Evolutionary conservation across 2,329 filamentous ascomycete species (phyloP).

Genomic region (Rhinocladiella similis): DNA sequence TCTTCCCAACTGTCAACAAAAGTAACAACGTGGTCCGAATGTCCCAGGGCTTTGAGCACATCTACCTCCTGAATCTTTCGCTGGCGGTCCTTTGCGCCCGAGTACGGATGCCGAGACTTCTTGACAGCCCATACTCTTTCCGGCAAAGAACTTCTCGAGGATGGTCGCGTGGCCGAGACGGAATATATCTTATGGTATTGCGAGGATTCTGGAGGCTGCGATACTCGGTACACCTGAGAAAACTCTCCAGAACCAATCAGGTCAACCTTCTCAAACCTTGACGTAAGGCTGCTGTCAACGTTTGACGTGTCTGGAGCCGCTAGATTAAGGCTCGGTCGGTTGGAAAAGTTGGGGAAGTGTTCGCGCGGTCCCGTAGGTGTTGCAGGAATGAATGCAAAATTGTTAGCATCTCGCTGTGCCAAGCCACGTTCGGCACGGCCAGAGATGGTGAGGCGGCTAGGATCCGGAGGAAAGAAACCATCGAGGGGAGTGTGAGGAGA

Average conservation of each 20-base stretch:
- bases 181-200: conserved; percentile 45
- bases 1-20: conserved; percentile 88
- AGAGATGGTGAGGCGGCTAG: conserved; percentile 80
- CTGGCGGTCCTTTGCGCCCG: conserved; percentile 76
- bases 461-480: conserved; percentile 71
- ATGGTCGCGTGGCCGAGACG: conserved; percentile 45
- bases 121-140: conserved; percentile 84
- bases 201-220: conserved; percentile 41
- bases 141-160: conserved; percentile 56
- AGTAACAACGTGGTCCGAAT: conserved; percentile 81
- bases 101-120: conserved; percentile 79
- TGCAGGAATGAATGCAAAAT: conserved; percentile 62
- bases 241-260: conserved; percentile 87
- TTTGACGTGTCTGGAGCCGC: conserved; percentile 70
- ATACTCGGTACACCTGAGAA: conserved; percentile 84
- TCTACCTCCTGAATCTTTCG: conserved; percentile 81
- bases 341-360: conserved; percentile 57
- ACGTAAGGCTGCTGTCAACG: conserved; percentile 71
- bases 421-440: conserved; percentile 51
- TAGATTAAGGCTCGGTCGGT: conserved; percentile 66
- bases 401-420: conserved; percentile 39
- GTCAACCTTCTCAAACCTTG: conserved; percentile 78
- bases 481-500: conserved; percentile 81
- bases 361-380: conserved; percentile 74
- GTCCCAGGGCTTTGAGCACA: conserved; percentile 72